phyloP scores from a whole-genome alignment of 2,329 filamentous ascomycete species.

The Lizonia empirigonia region DNA sequence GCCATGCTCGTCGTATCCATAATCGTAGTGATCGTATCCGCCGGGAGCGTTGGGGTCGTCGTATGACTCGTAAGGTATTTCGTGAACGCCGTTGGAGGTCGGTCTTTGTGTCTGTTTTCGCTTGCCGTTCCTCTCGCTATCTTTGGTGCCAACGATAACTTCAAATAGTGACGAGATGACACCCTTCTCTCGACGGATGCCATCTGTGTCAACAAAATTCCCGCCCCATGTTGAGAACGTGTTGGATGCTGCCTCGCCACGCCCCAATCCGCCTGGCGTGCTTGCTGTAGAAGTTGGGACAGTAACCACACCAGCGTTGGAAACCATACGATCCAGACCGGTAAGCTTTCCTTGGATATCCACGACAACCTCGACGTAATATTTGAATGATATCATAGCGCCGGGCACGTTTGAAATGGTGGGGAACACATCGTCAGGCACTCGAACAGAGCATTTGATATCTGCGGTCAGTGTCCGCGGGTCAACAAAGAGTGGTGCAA shows the following conservation, averaged over 20 bases:
- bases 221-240: constrained; percentile 63
- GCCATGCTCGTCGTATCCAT: constrained; percentile 40
- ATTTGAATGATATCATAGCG: constrained; percentile 93
- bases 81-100: constrained; percentile 23
- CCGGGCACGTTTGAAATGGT: constrained; percentile 90
- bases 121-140: constrained; percentile 66
- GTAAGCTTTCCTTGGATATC: constrained; percentile 88
- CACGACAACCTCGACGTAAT: constrained; percentile 89
- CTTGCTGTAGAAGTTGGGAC: constrained; percentile 50
- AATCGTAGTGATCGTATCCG: constrained; percentile 31
- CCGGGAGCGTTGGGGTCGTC: constrained; percentile 21
- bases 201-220: constrained; percentile 84
- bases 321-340: constrained; percentile 70
- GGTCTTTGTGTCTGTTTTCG: constrained; percentile 41
- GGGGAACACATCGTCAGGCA: constrained; percentile 90
- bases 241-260: constrained; percentile 50
- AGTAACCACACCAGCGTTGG: constrained; percentile 59
- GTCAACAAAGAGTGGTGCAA: constrained; percentile 86
- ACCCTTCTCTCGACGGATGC: constrained; percentile 84
- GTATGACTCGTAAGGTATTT: constrained; percentile 27
- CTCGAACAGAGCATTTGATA: constrained; percentile 80
- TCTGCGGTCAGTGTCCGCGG: constrained; percentile 77
- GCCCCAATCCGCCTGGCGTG: constrained; percentile 38
- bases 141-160: constrained; percentile 82
- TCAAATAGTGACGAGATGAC: constrained; percentile 89